Evolutionary conservation across 192 early-diverging fungal species (phyloP), one percentile per base, ranked within the genome.

Genomic region (Irineochytrium annulatum): DNA sequence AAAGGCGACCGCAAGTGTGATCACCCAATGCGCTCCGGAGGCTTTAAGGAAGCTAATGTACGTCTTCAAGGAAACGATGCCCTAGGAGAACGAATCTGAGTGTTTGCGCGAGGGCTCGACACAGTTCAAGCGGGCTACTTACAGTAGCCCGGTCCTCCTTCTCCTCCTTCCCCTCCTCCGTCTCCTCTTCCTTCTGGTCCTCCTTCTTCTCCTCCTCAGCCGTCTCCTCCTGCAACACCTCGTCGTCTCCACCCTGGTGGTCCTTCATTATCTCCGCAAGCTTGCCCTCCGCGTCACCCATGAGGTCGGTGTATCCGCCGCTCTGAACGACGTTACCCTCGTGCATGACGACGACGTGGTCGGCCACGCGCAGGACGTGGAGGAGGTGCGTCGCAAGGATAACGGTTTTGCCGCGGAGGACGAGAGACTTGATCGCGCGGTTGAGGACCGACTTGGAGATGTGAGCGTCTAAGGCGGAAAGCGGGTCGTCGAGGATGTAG

Each of bases 401-500:
- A 5, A 62, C 57, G 16, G 71, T 72, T 34, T 70, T 70, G 34
- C 34, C 33, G 3, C 37, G 6, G 28, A 61, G 32, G 11, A 54
- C 31, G 4, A 22, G 48, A 2, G 63, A 63, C 1, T 76, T 68
- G 57, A 90, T 86, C 43, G 80, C 82, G 19, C 69, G 65, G 48
- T 87, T 69, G 76, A 95, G 83, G n/a, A 91, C 73, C 44, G 81
- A 73, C 19, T 53, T 44, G 43, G 81, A 69, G 44, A 81, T 78
- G 45, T 78, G 63, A 0, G 72, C 26, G 45, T 81, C 79, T 73
- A 72, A 89, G 16, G 69, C 46, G 19, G 59, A 44, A 24, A 67
- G 33, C 0, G 69, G 69, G 34, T 91, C 88, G 55, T 89, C 89
- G 4, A 90, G 68, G 0, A 91, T 63, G 44, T 84, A 85, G 0